phyloP scores from a whole-genome alignment of 2,329 filamentous ascomycete species.

The Phyllosticta citriasiana region DNA sequence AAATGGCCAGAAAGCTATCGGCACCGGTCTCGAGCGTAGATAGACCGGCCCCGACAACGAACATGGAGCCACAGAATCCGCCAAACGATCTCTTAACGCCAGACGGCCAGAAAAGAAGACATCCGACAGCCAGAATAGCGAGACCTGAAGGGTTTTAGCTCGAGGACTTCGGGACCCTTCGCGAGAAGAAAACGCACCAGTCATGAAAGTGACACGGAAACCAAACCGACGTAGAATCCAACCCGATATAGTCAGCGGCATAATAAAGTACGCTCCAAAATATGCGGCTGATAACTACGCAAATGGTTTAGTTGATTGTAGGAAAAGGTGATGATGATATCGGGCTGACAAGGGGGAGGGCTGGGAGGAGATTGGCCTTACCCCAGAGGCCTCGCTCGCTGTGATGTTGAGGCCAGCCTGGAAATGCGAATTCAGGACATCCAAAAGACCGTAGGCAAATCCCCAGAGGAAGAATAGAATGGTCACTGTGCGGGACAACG shows the following conservation, averaged over 20 bases:
- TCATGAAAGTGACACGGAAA: constrained; percentile 8
- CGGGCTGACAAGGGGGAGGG: no score
- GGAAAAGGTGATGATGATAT: no score
- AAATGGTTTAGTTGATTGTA: no score
- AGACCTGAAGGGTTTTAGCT: not conserved
- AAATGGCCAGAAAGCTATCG: constrained; percentile 54
- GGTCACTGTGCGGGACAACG: constrained; percentile 42
- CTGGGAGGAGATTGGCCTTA: no score
- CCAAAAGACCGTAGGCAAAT: constrained; percentile 77
- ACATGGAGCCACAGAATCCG: constrained; percentile 51
- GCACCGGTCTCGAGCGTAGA: constrained; percentile 51
- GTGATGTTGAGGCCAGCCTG: constrained; percentile 54
- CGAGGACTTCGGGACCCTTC: no score
- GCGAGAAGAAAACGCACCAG: not conserved
- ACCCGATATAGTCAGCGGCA: constrained; percentile 33
- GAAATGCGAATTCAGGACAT: constrained; percentile 67
- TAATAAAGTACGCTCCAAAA: constrained; percentile 59
- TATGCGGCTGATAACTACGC: constrained; percentile 53
- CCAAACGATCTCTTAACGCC: constrained; percentile 55
- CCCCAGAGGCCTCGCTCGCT: constrained; percentile 50
- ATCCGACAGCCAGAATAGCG: constrained; percentile 48
- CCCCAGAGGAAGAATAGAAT: constrained; percentile 85
- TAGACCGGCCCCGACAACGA: constrained; percentile 51
- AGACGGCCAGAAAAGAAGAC: constrained; percentile 46
- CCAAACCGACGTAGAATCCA: constrained; percentile 4